Conservation (phyloP, 192 early-diverging fungal genomes). For the Backusella psychrophila region DNA sequence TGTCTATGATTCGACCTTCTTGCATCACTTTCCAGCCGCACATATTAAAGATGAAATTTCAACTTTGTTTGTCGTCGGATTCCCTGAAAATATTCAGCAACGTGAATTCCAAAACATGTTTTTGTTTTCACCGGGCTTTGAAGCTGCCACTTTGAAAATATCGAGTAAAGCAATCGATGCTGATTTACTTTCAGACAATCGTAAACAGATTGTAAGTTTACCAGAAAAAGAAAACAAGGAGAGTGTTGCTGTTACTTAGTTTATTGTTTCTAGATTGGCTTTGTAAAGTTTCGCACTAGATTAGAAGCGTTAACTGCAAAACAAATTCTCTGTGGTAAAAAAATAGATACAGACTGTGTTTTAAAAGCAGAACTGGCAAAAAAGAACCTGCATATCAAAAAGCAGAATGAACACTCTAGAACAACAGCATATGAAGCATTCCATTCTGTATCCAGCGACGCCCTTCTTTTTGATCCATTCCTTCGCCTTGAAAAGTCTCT, state of each 20-base stretch:
- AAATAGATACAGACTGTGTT: slow-evolving; percentile 84
- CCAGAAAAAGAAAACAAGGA: slow-evolving; percentile 1
- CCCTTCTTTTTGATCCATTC: slow-evolving; percentile 25
- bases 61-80: slow-evolving; percentile 99
- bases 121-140: slow-evolving; percentile 94
- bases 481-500: not conserved
- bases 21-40: not conserved
- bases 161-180: slow-evolving; percentile 66
- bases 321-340: slow-evolving; percentile 84
- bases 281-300: slow-evolving; percentile 95
- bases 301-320: slow-evolving; percentile 88
- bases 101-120: slow-evolving; percentile 99
- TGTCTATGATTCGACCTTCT: not conserved
- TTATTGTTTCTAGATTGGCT: slow-evolving; percentile 78
- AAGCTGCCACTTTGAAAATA: slow-evolving; percentile 94
- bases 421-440: slow-evolving; percentile 28
- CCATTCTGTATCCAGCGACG: slow-evolving; percentile 35
- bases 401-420: slow-evolving; percentile 23
- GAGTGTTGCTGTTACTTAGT: no score
- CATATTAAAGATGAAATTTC: slow-evolving; percentile 81
- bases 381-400: slow-evolving; percentile 95
- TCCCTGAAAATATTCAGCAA: slow-evolving; percentile 98
- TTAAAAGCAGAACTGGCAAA: slow-evolving; percentile 99
- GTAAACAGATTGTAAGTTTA: slow-evolving; percentile 84
- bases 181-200: slow-evolving; percentile 51